These are phyloP conservation scores for Crithidia thermophila DNA, from an alignment of 208 protist genomes.

Conservation along the genomic window DNA sequence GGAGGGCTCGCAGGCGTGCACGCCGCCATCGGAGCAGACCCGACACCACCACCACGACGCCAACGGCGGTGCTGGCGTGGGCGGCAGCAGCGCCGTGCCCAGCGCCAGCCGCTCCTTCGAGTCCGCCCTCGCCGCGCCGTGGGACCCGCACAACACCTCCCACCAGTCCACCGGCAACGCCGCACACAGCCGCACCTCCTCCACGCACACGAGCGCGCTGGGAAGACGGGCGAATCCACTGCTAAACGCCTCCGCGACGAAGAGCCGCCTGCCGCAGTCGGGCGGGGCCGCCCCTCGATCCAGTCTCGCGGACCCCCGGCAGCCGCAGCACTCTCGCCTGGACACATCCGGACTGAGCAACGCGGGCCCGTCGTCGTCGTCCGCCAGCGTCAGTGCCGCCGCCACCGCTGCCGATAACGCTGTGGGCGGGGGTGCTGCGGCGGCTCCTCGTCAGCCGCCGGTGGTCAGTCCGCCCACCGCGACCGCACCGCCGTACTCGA, in stretches of 20 bases:
- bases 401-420: no score
- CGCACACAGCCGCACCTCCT: constrained; percentile 35
- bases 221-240: constrained; percentile 73
- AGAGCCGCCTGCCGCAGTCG: constrained; percentile 12
- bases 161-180: constrained; percentile 12
- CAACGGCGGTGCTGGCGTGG: not conserved
- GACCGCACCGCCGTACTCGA: constrained; percentile 1
- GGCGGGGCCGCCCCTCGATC: not conserved
- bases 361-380: constrained; percentile 8
- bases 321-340: constrained; percentile 30
- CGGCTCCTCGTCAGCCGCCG: constrained; percentile 31
- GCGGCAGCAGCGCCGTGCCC: constrained; percentile 19
- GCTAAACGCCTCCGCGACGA: constrained; percentile 39
- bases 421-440: no score
- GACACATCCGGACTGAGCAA: constrained; percentile 17
- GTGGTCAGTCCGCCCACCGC: constrained; percentile 31
- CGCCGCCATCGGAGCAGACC: constrained; percentile 61
- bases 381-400: constrained; percentile 4
- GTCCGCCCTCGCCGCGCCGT: constrained; percentile 54
- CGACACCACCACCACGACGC: not conserved
- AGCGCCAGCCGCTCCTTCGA: constrained; percentile 55
- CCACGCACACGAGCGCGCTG: constrained; percentile 52
- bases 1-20: constrained; percentile 66
- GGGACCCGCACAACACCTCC: constrained; percentile 56
- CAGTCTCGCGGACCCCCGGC: constrained; percentile 6